phyloP scores from a whole-genome alignment of 139 green algal genomes.

The Desmodesmus armatus region DNA sequence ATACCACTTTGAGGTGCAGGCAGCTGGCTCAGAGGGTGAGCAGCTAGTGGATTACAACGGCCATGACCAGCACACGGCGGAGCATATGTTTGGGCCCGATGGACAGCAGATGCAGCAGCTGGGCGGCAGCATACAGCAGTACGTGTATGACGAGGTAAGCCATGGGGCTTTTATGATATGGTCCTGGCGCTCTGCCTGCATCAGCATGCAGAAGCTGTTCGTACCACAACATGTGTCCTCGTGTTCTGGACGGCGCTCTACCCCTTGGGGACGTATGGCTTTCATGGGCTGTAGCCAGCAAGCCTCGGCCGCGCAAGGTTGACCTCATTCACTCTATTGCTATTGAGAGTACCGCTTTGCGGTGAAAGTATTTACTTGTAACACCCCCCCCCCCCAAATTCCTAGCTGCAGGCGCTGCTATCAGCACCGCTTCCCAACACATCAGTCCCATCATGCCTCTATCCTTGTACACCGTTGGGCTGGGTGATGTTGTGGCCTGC shows the following conservation, averaged over 20 bases:
- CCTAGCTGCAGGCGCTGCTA: neutral
- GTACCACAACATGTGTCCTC: neutral
- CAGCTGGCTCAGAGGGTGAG: neutral
- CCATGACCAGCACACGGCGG: slow-evolving; percentile 16
- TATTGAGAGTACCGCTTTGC: neutral
- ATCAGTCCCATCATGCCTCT: neutral
- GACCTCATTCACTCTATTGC: neutral
- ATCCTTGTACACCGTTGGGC: neutral
- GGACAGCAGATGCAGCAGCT: neutral
- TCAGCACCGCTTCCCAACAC: neutral
- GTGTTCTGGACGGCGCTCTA: no score
- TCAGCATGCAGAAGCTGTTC: neutral
- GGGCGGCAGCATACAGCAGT: slow-evolving; percentile 29
- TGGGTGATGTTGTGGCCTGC: neutral
- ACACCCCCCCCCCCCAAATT: neutral
- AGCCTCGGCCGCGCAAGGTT: neutral
- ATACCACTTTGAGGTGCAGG: slow-evolving; percentile 24
- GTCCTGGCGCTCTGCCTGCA: neutral
- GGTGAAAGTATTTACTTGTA: neutral
- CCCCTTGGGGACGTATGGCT: neutral
- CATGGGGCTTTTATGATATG: neutral
- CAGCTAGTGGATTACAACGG: neutral
- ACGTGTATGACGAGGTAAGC: neutral
- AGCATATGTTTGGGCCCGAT: neutral
- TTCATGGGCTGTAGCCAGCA: neutral